phyloP scores from a whole-genome alignment of 257 asterid genomes.

The Nicotiana otophora region DNA sequence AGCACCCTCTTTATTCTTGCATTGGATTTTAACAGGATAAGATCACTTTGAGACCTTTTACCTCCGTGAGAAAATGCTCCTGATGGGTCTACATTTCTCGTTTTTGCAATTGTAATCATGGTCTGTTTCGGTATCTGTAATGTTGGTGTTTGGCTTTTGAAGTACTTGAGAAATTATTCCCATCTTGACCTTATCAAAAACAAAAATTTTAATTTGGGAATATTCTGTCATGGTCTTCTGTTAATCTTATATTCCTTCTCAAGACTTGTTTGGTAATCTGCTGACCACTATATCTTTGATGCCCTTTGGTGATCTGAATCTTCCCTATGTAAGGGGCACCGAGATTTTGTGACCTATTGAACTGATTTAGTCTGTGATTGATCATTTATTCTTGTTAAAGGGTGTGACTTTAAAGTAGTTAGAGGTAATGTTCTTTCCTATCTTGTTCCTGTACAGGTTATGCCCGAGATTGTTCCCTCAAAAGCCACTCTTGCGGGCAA shows the following conservation, averaged over 20 bases:
- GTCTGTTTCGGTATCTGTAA: background rate
- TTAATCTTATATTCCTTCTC: background rate
- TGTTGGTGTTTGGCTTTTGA: background rate
- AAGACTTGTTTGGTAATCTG: background rate
- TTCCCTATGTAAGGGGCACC: background rate
- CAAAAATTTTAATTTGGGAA: background rate
- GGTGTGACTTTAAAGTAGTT: background rate
- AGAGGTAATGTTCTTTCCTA: background rate
- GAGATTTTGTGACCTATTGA: background rate
- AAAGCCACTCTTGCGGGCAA: slow-evolving; percentile 29
- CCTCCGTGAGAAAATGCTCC: background rate
- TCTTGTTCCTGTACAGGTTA: slow-evolving; percentile 39
- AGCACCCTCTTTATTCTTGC: background rate
- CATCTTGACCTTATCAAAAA: background rate
- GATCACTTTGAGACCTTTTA: background rate
- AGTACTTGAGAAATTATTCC: background rate
- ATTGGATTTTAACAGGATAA: background rate
- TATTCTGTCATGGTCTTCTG: background rate
- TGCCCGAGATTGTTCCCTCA: slow-evolving; percentile 22
- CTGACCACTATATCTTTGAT: background rate
- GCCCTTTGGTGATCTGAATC: background rate
- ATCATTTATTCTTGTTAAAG: background rate
- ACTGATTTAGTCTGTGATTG: background rate
- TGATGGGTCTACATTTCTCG: background rate
- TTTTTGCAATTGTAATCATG: background rate